Evolutionary conservation across 2,329 filamentous ascomycete species (phyloP), one percentile per base, ranked within the genome.

Genomic region (Talaromyces islandicus): DNA sequence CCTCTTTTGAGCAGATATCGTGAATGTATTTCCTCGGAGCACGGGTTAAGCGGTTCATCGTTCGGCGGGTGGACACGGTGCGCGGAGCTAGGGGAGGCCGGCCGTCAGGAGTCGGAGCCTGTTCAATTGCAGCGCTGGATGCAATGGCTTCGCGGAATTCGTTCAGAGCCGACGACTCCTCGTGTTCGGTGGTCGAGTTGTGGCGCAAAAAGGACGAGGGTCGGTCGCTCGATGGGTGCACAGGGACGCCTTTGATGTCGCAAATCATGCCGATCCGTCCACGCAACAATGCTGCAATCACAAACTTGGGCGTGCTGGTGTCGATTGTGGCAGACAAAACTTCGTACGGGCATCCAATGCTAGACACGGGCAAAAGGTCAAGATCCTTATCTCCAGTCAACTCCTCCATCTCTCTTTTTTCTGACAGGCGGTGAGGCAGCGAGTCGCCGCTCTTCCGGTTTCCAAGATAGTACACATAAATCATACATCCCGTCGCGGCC

Each of bases 251-350:
- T 35, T 70, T 70, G 11, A 87, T 71, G 56, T 88, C 83, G 65
- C 81, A 87, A 0, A 88, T 78, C 68, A 88, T 78, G 4, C 85
- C 86, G 68, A 84, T 77, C 2, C 86, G 80, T 7, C 83, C 84
- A 62, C 84, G 80, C 53, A 88, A 75, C 9, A 89, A 73, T 30
- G 83, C 80, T 17, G 85, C 85, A 56, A 88, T 75, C 7, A 83
- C 78, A 64, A 83, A 78, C 50, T 79, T 77, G 9, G 81, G 75
- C 2, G 77, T 80, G 4, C 81, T 85, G 0, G 83, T 84, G 68
- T 88, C 85, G 79, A 89, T 86, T 63, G 83, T 84, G 65, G 85
- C 83, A 3, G 81, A 79, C 6, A 89, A 68, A 2, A 88, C 81
- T 51, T 80, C 75, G 17, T 78, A 75, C 12, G 84, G 84, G 65